A percentile compares a stretch with the other conserved stretches of the same genome.
These are phyloP conservation scores for Phytophthora fragariae DNA, from an alignment of 352 stramenopile genomes.

Conservation along the genomic window DNA sequence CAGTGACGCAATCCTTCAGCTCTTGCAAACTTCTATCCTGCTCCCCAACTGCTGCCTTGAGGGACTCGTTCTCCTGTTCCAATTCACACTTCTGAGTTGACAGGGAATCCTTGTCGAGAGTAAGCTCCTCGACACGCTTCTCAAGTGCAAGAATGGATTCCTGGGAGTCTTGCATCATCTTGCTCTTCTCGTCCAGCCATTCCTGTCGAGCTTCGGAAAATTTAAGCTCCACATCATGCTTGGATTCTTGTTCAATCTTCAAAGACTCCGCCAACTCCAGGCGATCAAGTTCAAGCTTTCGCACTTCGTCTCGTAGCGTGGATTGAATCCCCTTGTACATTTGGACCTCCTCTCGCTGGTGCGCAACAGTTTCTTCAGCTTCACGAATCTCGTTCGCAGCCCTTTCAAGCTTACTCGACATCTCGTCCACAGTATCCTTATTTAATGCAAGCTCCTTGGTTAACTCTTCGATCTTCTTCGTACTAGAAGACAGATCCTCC, in stretches of 20 bases:
- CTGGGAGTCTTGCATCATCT: conserved; percentile 24
- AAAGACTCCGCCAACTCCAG: conserved; percentile 33
- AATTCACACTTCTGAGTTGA: conserved; percentile 26
- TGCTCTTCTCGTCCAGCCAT: conserved; percentile 36
- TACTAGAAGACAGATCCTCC: conserved; percentile 25
- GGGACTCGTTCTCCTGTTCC: conserved; percentile 26
- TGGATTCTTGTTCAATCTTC: conserved; percentile 42
- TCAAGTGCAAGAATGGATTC: conserved; percentile 28
- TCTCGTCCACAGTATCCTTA: conserved; percentile 6
- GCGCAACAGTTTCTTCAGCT: conserved; percentile 23
- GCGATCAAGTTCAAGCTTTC: conserved; percentile 40
- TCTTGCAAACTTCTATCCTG: conserved; percentile 25
- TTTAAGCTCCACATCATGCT: conserved; percentile 31
- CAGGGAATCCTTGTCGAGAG: conserved; percentile 9
- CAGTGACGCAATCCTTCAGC: conserved; percentile 19
- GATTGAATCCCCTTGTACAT: conserved; percentile 42
- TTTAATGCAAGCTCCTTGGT: conserved; percentile 28
- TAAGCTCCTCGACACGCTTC: conserved; percentile 30
- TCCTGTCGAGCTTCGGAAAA: conserved; percentile 23
- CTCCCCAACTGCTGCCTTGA: conserved; percentile 23
- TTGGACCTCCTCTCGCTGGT: conserved; percentile 30
- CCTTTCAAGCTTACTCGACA: conserved; percentile 33
- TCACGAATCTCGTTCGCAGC: conserved; percentile 26
- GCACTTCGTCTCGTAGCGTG: conserved; percentile 36
- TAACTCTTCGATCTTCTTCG: conserved; percentile 31